Evolutionary conservation across 495 filamentous ascomycete genomes (phyloP), one percentile per base, ranked within the genome.

Genomic region (Tuber melanosporum): DNA sequence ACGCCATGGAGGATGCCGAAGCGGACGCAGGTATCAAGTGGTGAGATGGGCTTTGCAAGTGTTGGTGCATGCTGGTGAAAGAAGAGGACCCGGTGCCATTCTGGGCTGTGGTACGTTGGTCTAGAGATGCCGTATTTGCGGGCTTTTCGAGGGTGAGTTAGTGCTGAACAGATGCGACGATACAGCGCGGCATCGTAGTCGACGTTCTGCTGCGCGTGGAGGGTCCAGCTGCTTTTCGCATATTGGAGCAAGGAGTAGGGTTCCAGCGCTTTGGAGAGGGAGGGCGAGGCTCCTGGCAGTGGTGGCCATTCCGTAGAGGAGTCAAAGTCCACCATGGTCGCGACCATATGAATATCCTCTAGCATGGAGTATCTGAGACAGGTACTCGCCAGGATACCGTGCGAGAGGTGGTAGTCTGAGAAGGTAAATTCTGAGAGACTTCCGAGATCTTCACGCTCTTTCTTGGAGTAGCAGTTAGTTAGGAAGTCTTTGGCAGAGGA

Each of bases 401-500:
- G 57, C 57, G 57, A 66, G 6, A 66, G 26, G 6, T 66, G 57
- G 15, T 66, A 66, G 57, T 66, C 57, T 17, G 57, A 66, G 57
- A 66, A 66, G 1, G 9, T 66, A 26, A 66, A 66, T 66, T 66
- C 57, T 1, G 57, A 66, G 57, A 66, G 57, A 14, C 57, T 36
- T 14, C 57, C 57, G 15, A 66, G 57, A 66, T 36, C 26, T 66
- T 66, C 57, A 36, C 26, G 57, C 5, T 66, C 57, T 66, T 32
- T 66, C 57, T 36, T 66, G 15, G 57, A 36, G 57, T 32, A 32
- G 57, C 26, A 26, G 9, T 36, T 17, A 8, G 57, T 66, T 66
- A 83, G 79, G 69, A 76, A 83, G 39, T 83, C 82, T 46, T 81
- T 81, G 32, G 75, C 77, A 1, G 79, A 83, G 41, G 81, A 83